Percentiles rank a stretch among this genome's conserved stretches.
These are phyloP conservation scores for Tremella yokohamensis DNA, from an alignment of 768 basidiomycete genomes.

Conservation along the genomic window DNA sequence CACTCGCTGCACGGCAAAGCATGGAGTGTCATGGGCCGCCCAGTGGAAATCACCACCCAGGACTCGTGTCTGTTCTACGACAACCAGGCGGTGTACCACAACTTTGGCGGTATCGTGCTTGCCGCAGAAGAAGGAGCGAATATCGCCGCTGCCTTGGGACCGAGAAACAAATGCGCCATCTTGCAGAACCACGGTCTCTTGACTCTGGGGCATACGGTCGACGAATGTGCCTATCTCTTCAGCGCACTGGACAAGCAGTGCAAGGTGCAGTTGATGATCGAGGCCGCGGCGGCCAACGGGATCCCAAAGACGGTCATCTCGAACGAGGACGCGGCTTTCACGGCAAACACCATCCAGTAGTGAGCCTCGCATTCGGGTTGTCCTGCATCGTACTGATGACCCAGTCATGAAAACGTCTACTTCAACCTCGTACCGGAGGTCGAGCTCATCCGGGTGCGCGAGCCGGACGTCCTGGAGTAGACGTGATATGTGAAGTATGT, in stretches of 20 bases:
- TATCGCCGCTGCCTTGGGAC: slow-evolving; percentile 52
- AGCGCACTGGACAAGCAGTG: slow-evolving; percentile 39
- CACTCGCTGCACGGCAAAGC: slow-evolving; percentile 37
- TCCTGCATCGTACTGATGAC: not conserved
- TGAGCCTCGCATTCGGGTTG: slow-evolving; percentile 9
- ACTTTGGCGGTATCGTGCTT: slow-evolving; percentile 58
- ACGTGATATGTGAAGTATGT: not conserved
- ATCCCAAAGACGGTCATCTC: slow-evolving; percentile 27
- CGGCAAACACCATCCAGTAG: slow-evolving; percentile 34
- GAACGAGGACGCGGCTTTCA: slow-evolving; percentile 32
- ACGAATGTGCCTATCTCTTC: slow-evolving; percentile 33
- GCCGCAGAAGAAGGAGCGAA: slow-evolving; percentile 56
- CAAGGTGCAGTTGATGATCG: slow-evolving; percentile 33
- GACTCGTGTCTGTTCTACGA: slow-evolving; percentile 40
- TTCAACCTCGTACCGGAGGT: slow-evolving; percentile 32
- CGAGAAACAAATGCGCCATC: slow-evolving; percentile 36
- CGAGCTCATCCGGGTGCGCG: slow-evolving; percentile 25
- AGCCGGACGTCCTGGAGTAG: slow-evolving; percentile 20
- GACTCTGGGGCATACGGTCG: slow-evolving; percentile 38
- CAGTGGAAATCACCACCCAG: slow-evolving; percentile 34
- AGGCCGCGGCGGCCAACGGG: slow-evolving; percentile 32
- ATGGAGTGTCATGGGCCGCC: slow-evolving; percentile 30
- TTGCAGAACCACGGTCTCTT: slow-evolving; percentile 46
- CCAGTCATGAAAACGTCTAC: slow-evolving; percentile 29
- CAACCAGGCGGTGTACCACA: slow-evolving; percentile 50